Base-by-base conservation (phyloP, 257 asterid species). In the Fraxinus pennsylvanica region DNA sequence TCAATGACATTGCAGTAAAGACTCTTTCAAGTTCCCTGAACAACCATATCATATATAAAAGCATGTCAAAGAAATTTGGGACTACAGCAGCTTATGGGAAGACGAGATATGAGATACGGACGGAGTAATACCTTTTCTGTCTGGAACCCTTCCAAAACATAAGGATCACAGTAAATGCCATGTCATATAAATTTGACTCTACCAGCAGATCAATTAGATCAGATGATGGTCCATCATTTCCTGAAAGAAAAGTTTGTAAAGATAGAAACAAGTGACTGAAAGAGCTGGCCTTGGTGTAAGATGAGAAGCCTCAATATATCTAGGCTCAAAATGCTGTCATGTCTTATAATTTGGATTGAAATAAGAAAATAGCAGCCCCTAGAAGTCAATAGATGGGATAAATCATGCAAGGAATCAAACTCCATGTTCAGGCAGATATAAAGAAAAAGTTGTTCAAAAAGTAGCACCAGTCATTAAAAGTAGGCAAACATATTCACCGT, bases 71-170 rank as follows among this genome's bases (percentile, higher is more conserved):
- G 76, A 57, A 65, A 76, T 41, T 17, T 69, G 71, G 77, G 74
- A 68, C 70, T 57, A 68, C n/a, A 80, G 78, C 63, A 78, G 71
- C 75, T 72, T 57, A 43, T 45, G 69, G 78, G 72, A 63, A 74
- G 68, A 83, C 54, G 74, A 71, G 74, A 9, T 72, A 71, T 59
- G 59, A 79, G 65, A 82, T 33, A 39, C 47, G 54, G 70, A 71
- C 33, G 39, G 79, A 81, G 79, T 12, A 30, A 69, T 80, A 94
- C 98, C 97, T 93, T 83, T 90, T 84, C 84, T 91, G 87, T 81
- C 86, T 90, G 63, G 97, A 95, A 75, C 91, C 97, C 85, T 93
- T 88, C 96, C 97, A 95, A 82, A 95, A 93, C 89, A 86, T 91
- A 83, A 90, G 87, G 87, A 93, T 82, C 81, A 93, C 93, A 3